Conservation (phyloP, 1,139 yeast species). For the Meyerozyma guilliermondii region DNA sequence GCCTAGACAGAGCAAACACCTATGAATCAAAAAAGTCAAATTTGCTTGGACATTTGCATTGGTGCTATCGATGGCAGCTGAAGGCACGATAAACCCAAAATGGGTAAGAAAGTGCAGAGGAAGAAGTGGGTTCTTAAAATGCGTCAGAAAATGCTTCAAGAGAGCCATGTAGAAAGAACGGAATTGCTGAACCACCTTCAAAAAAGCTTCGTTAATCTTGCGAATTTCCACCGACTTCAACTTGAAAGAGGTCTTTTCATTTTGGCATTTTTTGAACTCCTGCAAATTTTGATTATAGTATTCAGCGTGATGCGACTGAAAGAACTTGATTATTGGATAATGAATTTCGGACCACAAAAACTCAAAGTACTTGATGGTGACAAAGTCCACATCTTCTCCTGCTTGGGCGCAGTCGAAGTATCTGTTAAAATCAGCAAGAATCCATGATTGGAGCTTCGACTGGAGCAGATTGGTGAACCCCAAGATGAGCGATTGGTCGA, state of each 20-base stretch:
- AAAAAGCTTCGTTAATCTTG: slow-evolving; percentile 47
- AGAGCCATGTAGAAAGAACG: slow-evolving; percentile 42
- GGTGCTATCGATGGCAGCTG: slow-evolving; percentile 12
- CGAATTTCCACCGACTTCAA: slow-evolving; percentile 50
- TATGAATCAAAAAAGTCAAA: slow-evolving; percentile 45
- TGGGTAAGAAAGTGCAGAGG: slow-evolving; percentile 24
- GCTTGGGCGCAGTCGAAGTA: slow-evolving; percentile 15
- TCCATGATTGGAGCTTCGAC: slow-evolving; percentile 36
- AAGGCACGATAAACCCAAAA: slow-evolving; percentile 16
- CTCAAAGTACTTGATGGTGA: slow-evolving; percentile 37
- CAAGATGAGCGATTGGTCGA: slow-evolving; percentile 41
- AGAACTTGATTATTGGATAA: slow-evolving; percentile 58
- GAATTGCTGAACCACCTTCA: slow-evolving; percentile 43
- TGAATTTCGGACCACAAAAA: slow-evolving; percentile 57
- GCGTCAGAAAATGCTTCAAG: slow-evolving; percentile 32
- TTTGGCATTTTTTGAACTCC: slow-evolving; percentile 11
- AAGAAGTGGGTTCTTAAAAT: slow-evolving; percentile 29
- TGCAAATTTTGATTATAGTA: slow-evolving; percentile 16
- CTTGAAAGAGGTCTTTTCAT: slow-evolving; percentile 14
- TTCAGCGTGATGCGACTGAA: slow-evolving; percentile 35
- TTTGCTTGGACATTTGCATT: slow-evolving; percentile 30
- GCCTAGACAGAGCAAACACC: slow-evolving; percentile 54
- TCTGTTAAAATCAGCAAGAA: slow-evolving; percentile 25
- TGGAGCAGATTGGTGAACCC: slow-evolving; percentile 42
- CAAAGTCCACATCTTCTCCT: slow-evolving; percentile 14